Percentiles rank a stretch among this genome's conserved stretches.
Conservation (phyloP, 805 yeast species). For the Gaillardinia entomophila region DNA sequence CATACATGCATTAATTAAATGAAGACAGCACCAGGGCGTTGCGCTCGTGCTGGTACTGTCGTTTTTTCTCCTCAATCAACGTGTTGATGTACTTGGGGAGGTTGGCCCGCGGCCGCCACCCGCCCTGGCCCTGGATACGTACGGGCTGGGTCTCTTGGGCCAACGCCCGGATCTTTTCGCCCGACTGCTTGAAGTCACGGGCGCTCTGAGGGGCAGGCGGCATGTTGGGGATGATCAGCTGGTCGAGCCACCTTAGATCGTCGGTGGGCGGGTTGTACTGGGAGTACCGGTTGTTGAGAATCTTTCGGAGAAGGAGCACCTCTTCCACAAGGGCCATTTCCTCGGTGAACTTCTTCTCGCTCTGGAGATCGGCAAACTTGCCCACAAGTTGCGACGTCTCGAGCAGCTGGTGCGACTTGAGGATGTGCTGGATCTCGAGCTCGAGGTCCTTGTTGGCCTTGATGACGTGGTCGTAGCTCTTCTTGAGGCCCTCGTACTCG, state of each 20-base stretch:
- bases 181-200: slow-evolving; percentile 1
- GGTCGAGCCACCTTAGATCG: slow-evolving; percentile 17
- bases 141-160: slow-evolving; percentile 8
- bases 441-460: slow-evolving; percentile 15
- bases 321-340: slow-evolving; percentile 39
- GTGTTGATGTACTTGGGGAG: slow-evolving; percentile 14
- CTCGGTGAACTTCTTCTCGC: slow-evolving; percentile 26
- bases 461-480: slow-evolving; percentile 11
- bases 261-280: background rate
- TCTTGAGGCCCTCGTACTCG: slow-evolving; percentile 12
- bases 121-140: slow-evolving; percentile 1
- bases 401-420: slow-evolving; percentile 12
- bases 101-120: slow-evolving; percentile 9
- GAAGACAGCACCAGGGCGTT: background rate
- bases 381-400: slow-evolving; percentile 12
- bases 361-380: slow-evolving; percentile 24
- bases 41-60: slow-evolving; percentile 1
- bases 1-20: background rate
- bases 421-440: slow-evolving; percentile 19
- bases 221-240: slow-evolving; percentile 1
- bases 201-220: slow-evolving; percentile 1
- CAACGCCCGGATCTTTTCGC: slow-evolving; percentile 5
- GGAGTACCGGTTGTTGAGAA: slow-evolving; percentile 10
- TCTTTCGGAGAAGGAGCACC: slow-evolving; percentile 34
- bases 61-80: slow-evolving; percentile 10